Base-by-base conservation (phyloP, 225 moss, liverwort and hornwort species). In the Anthoceros angustus region DNA sequence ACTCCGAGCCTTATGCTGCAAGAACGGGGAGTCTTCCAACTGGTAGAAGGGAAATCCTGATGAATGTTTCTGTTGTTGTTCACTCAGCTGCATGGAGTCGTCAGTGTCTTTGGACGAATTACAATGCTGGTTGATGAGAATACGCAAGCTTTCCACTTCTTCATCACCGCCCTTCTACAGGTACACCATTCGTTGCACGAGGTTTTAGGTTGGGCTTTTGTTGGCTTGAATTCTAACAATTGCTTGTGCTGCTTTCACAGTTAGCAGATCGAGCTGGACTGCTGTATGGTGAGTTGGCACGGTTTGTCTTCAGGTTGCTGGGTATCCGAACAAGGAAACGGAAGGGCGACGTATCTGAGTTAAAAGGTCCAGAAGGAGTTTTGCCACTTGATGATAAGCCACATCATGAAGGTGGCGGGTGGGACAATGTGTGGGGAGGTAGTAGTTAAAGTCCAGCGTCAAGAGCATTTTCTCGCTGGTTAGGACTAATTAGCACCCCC, bases 91-190 rank as follows among this genome's bases (percentile, higher is more conserved):
- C 80, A 85, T 70, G 88, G 85, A 20, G 84, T 88, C 43, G 79
- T 95, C 86, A 77, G 79, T 39, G 85, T 95, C 82, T 95, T 91
- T 76, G 94, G 94, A 70, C 83, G 94, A 15, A 74, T 95, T 63
- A 88, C 91, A 12, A 95, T 95, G 75, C 83, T 95, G 40, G 88
- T 95, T 65, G 88, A 95, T 66, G 94, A 95, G 64, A 95, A 95
- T 60, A 95, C 94, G n/a, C 91, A 95, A 18, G 94, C 94, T 20
- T 82, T 95, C 68, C 94, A 95, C 74, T 95, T 95, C 73, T 95
- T 95, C 39, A 91, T 95, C 67, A 83, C 94, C 8, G 94, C 94
- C 62, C 82, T 95, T 60, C 88, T 95, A 67, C 94, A 94, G 90
- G 93, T 90, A 64, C 38, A 0, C 10, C 21, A 41, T 12, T 25